A percentile compares a stretch with the other conserved stretches of the same genome.
phyloP scores from a whole-genome alignment of 331 rosid genomes.

The Phaseolus coccineus region DNA sequence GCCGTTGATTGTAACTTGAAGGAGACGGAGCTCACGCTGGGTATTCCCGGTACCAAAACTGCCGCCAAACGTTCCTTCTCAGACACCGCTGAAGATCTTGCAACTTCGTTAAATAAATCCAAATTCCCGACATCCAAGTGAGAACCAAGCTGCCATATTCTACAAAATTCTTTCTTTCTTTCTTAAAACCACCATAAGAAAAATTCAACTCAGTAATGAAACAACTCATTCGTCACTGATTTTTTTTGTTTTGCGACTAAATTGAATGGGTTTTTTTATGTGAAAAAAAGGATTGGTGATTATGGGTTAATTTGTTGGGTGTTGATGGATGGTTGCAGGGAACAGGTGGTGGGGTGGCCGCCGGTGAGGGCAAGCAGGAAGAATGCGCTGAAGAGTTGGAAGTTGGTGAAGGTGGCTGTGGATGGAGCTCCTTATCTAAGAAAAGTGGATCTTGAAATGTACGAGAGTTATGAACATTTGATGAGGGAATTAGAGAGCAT shows the following conservation, averaged over 20 bases:
- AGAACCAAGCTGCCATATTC: constrained; percentile 11
- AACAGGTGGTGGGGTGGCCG: constrained; percentile 84
- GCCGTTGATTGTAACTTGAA: constrained; percentile 44
- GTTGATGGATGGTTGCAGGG: constrained; percentile 43
- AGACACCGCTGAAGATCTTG: constrained; percentile 52
- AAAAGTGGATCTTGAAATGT: constrained; percentile 70
- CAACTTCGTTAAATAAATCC: constrained; percentile 40
- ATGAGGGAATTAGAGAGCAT: constrained; percentile 59
- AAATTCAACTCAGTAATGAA: too few relatives aligned
- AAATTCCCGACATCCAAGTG: constrained; percentile 56
- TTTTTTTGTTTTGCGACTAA: too few relatives aligned
- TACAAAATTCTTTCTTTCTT: not conserved
- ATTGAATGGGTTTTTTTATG: too few relatives aligned
- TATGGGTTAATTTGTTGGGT: too few relatives aligned
- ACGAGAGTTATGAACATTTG: constrained; percentile 64
- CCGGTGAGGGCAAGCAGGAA: constrained; percentile 74
- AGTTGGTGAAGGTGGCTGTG: constrained; percentile 74
- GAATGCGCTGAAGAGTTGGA: constrained; percentile 58
- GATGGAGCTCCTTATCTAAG: constrained; percentile 90
- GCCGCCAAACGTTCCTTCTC: constrained; percentile 61
- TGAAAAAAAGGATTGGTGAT: not conserved
- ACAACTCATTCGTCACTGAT: not conserved
- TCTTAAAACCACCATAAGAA: too few relatives aligned
- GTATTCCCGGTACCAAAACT: constrained; percentile 58
- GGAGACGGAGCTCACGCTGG: constrained; percentile 65